Conservation (phyloP, 805 yeast genomes). For the Metschnikowia corniflorae region DNA sequence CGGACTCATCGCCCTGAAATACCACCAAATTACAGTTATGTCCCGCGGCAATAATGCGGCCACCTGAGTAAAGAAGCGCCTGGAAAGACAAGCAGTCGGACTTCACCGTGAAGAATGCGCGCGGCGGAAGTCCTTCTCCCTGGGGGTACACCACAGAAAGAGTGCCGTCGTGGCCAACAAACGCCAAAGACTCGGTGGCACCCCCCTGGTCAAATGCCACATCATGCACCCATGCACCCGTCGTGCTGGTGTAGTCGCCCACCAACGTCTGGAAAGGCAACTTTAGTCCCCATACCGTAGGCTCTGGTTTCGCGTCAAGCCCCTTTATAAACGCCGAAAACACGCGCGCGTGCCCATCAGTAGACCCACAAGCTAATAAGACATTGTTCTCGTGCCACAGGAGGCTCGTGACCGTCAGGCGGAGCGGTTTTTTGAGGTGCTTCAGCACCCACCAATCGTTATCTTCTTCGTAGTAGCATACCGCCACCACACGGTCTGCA, state of each 20-base stretch:
- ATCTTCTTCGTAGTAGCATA: constrained; percentile 92
- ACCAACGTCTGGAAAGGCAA: constrained; percentile 91
- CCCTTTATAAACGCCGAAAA: constrained; percentile 88
- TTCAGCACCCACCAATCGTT: constrained; percentile 99
- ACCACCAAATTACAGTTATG: constrained; percentile 88
- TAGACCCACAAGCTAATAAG: constrained; percentile 82
- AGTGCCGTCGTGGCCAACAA: constrained; percentile 84
- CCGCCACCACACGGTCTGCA: constrained; percentile 89
- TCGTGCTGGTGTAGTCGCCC: constrained; percentile 67
- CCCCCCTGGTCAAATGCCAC: constrained; percentile 82
- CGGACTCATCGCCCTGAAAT: constrained; percentile 62
- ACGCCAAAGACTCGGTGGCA: constrained; percentile 59
- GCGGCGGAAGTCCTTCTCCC: constrained; percentile 62
- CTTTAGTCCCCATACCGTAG: constrained; percentile 90
- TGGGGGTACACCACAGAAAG: constrained; percentile 75
- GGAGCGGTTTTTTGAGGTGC: constrained; percentile 92
- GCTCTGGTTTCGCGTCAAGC: constrained; percentile 75
- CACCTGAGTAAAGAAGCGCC: constrained; percentile 65
- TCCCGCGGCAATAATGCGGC: constrained; percentile 79
- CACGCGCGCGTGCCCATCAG: constrained; percentile 89
- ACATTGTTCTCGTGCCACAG: constrained; percentile 95
- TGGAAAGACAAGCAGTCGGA: constrained; percentile 79
- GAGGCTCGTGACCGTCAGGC: constrained; percentile 76
- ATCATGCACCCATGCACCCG: constrained; percentile 90
- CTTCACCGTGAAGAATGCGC: constrained; percentile 52